A percentile compares a stretch with the other conserved stretches of the same genome.
Evolutionary conservation across 805 yeast genomes (phyloP).

Genomic region (Clavispora phyllophila): DNA sequence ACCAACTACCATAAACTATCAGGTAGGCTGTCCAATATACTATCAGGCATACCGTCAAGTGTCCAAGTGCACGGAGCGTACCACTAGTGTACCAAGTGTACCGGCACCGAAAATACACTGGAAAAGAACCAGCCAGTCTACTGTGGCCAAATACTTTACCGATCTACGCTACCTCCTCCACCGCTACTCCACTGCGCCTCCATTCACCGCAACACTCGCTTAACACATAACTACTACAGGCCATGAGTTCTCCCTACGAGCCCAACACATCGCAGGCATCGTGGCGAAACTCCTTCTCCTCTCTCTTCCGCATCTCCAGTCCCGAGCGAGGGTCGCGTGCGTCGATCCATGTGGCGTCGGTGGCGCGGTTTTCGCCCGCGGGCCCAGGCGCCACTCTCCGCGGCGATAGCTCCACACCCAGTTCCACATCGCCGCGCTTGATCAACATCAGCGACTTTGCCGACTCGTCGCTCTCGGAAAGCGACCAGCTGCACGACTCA

Average conservation of each 20-base stretch:
- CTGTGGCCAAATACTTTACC: too few relatives aligned
- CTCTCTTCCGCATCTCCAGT: not conserved
- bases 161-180: too few relatives aligned
- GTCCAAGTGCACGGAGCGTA: too few relatives aligned
- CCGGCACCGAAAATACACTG: too few relatives aligned
- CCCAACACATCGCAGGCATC: not conserved
- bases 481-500: constrained; percentile 12
- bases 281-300: not conserved
- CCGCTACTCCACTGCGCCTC: too few relatives aligned
- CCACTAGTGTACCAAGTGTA: too few relatives aligned
- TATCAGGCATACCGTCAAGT: too few relatives aligned
- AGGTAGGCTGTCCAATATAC: too few relatives aligned
- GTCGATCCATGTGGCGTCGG: constrained; percentile 5
- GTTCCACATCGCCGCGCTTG: not conserved
- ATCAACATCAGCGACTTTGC: constrained; percentile 33
- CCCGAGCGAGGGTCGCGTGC: constrained; percentile 1
- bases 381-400: not conserved
- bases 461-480: constrained; percentile 24
- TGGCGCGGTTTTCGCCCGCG: constrained; percentile 1
- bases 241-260: not conserved
- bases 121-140: too few relatives aligned
- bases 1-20: too few relatives aligned
- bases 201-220: too few relatives aligned
- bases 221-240: too few relatives aligned
- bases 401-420: not conserved